Evolutionary conservation across 2,329 filamentous ascomycete genomes (phyloP).

Genomic region (Sarocladium strictum): DNA sequence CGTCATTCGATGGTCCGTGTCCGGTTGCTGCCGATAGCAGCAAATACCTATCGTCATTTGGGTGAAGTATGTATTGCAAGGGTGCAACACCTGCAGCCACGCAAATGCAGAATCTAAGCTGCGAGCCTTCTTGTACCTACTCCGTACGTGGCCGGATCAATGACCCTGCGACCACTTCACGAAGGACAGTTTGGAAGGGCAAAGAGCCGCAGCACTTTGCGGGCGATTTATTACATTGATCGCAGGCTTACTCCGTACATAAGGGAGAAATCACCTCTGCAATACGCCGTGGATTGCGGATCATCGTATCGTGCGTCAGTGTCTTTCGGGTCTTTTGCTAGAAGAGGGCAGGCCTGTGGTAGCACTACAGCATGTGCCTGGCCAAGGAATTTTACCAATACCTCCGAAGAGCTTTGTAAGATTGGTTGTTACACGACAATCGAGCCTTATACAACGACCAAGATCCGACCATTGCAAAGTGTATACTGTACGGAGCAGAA

Average conservation of each 20-base stretch:
- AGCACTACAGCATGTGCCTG: neutral
- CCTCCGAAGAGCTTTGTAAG: neutral
- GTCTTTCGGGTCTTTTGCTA: neutral
- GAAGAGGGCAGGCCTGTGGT: neutral
- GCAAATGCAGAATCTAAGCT: neutral
- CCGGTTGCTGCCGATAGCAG: too few species aligned
- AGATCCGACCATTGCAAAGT: neutral
- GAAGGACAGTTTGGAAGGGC: neutral
- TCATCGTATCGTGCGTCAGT: constrained; percentile 2
- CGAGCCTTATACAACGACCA: neutral
- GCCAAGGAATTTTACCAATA: constrained; percentile 3
- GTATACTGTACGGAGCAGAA: neutral
- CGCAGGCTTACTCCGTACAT: neutral
- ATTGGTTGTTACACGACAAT: neutral
- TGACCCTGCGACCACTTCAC: neutral
- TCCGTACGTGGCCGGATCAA: neutral
- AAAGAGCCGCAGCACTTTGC: neutral
- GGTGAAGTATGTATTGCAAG: neutral
- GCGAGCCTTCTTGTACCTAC: neutral
- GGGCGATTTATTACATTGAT: too few species aligned
- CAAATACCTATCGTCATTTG: too few species aligned
- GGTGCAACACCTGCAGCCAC: neutral
- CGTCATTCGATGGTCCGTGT: neutral
- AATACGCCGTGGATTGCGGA: neutral
- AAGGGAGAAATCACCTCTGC: neutral